Evolutionary conservation across 148 eudicot genomes (phyloP).

Genomic region (Arbutus unedo): DNA sequence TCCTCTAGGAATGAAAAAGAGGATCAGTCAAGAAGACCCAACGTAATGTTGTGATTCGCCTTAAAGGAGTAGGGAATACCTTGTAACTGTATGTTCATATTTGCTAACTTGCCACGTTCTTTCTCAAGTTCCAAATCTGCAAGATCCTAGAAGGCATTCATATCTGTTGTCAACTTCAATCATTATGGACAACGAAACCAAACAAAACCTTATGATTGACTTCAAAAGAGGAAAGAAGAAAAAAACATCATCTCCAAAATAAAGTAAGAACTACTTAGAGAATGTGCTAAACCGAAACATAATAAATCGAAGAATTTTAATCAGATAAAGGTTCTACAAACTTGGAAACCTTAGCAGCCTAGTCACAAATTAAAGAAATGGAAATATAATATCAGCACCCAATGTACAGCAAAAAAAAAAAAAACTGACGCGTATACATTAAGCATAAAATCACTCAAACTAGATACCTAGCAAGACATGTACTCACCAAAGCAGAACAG

Average conservation of each 20-base stretch:
- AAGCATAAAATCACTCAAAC: background rate
- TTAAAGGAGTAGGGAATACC: conserved; percentile 35
- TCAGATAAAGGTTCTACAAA: no score
- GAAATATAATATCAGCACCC: background rate
- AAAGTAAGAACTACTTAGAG: background rate
- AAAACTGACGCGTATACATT: background rate
- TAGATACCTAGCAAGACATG: background rate
- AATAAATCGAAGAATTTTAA: no score
- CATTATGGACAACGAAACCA: conserved; percentile 16
- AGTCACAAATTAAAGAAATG: background rate
- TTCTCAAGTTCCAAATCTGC: conserved; percentile 71
- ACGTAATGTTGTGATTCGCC: background rate
- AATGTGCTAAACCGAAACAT: no score
- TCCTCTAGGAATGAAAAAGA: conserved; percentile 53
- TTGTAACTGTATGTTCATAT: conserved; percentile 52
- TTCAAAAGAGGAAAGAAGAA: background rate
- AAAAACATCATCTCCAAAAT: conserved; percentile 5
- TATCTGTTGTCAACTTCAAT: conserved; percentile 36
- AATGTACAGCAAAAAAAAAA: background rate
- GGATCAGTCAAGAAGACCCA: conserved; percentile 20
- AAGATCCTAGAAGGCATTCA: conserved; percentile 79
- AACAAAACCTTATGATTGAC: background rate
- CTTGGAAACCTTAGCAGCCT: background rate
- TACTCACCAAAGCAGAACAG: background rate
- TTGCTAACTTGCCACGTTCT: conserved; percentile 51